Percentiles rank a stretch among this genome's conserved stretches.
Evolutionary conservation across 176 grass and related monocot species (phyloP).

Genomic region (Bothriochloa decipiens): DNA sequence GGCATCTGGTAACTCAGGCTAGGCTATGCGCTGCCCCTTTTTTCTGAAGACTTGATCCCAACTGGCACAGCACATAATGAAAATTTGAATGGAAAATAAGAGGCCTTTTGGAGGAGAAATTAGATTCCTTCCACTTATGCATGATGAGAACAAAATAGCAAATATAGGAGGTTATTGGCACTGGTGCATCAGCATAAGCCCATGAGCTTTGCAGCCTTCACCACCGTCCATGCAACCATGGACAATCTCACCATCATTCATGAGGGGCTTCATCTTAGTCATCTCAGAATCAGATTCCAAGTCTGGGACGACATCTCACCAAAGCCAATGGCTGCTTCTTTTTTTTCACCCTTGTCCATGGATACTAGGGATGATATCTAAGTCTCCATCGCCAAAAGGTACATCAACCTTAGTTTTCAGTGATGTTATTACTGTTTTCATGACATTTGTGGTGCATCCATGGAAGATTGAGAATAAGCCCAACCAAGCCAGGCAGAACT

Average conservation of each 20-base stretch:
- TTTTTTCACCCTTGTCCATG: not conserved
- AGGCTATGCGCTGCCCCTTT: not conserved
- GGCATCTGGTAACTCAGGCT: not conserved
- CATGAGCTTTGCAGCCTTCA: not conserved
- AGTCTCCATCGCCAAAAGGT: not conserved
- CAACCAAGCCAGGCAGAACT: constrained; percentile 2
- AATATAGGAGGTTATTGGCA: not conserved
- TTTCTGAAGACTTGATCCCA: not conserved
- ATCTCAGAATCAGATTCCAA: constrained; percentile 1
- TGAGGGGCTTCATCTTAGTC: not conserved
- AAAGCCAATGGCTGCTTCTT: not conserved
- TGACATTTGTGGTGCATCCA: not conserved
- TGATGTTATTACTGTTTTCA: not conserved
- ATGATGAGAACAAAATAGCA: not conserved
- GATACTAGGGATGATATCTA: not conserved
- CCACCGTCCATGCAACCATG: not conserved
- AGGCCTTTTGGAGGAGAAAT: not conserved
- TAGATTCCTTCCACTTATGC: not conserved
- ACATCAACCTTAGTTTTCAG: not conserved
- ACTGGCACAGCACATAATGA: not conserved
- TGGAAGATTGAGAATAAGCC: not conserved
- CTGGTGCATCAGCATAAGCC: not conserved
- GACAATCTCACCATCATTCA: not conserved
- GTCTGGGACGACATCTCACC: not conserved
- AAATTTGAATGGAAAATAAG: not conserved